Evolutionary conservation across 139 green algal genomes (phyloP).

Genomic region (Haematococcus sp.): DNA sequence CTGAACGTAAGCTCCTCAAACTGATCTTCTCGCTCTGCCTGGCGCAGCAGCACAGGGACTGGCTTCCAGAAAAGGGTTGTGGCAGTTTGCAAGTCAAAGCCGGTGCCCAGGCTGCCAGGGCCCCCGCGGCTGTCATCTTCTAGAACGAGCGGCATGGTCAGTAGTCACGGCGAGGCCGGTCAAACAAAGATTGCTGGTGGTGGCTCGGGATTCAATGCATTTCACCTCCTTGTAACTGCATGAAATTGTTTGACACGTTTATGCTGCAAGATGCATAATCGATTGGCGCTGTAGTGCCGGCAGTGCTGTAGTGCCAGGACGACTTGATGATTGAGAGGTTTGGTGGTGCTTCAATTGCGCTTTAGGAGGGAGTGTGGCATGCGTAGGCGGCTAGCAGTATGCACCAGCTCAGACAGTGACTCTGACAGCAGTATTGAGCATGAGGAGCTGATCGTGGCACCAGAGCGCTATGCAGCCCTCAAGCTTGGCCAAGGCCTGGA

Average conservation of each 20-base stretch:
- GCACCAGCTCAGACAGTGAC: too few relatives aligned
- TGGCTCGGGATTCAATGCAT: too few relatives aligned
- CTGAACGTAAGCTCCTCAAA: slow-evolving; percentile 60
- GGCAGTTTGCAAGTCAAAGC: slow-evolving; percentile 63
- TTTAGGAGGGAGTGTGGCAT: too few relatives aligned
- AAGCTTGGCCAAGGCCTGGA: not conserved
- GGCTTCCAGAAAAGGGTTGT: slow-evolving; percentile 70
- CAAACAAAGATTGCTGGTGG: too few relatives aligned
- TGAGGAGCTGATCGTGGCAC: not conserved
- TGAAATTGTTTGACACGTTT: too few relatives aligned
- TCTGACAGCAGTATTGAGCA: not conserved
- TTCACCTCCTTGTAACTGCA: too few relatives aligned
- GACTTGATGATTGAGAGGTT: too few relatives aligned
- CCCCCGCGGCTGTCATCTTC: slow-evolving; percentile 22
- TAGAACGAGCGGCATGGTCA: slow-evolving; percentile 41
- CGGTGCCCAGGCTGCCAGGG: slow-evolving; percentile 8
- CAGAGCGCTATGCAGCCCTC: not conserved
- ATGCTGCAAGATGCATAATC: too few relatives aligned
- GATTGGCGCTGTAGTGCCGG: too few relatives aligned
- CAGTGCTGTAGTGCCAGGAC: too few relatives aligned
- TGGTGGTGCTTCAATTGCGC: too few relatives aligned
- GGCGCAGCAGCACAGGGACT: slow-evolving; percentile 58
- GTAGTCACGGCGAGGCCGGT: not conserved
- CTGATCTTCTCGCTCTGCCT: slow-evolving; percentile 63
- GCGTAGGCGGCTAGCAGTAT: too few relatives aligned